These are phyloP conservation scores for Rhizopus delemar DNA, from an alignment of 371 early-diverging fungal genomes.

Conservation along the genomic window DNA sequence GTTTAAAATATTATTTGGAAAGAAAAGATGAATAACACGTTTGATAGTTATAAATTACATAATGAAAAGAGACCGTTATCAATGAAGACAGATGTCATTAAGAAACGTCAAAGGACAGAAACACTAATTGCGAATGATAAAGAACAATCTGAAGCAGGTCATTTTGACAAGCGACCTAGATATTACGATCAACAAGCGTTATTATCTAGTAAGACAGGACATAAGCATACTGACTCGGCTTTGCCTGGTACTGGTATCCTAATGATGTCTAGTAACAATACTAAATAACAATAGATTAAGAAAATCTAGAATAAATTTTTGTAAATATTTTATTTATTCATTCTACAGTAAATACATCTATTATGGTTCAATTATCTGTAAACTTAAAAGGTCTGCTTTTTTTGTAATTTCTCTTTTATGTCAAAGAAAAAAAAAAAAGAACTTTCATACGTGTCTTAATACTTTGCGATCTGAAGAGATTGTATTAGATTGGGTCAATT, in stretches of 20 bases:
- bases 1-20: not conserved
- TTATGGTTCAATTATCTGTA: too few relatives aligned
- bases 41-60: conserved; percentile 75
- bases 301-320: not conserved
- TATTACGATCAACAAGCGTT: conserved; percentile 22
- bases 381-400: too few relatives aligned
- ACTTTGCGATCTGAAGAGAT: too few relatives aligned
- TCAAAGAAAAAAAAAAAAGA: too few relatives aligned
- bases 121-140: conserved; percentile 15
- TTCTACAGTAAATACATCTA: too few relatives aligned
- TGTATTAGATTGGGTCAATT: too few relatives aligned
- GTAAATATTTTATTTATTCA: too few relatives aligned
- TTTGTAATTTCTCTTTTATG: too few relatives aligned
- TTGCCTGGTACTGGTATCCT: conserved; percentile 30
- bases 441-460: too few relatives aligned
- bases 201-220: not conserved
- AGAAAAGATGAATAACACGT: not conserved
- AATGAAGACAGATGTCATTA: conserved; percentile 82
- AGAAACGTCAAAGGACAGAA: conserved; percentile 78
- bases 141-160: not conserved
- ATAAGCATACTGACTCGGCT: conserved; percentile 5
- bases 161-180: conserved; percentile 17
- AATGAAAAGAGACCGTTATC: conserved; percentile 76
- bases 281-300: conserved; percentile 2
- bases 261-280: conserved; percentile 20